phyloP scores from a whole-genome alignment of 2,329 filamentous ascomycete species.

The Phymatotrichopsis omnivora region DNA sequence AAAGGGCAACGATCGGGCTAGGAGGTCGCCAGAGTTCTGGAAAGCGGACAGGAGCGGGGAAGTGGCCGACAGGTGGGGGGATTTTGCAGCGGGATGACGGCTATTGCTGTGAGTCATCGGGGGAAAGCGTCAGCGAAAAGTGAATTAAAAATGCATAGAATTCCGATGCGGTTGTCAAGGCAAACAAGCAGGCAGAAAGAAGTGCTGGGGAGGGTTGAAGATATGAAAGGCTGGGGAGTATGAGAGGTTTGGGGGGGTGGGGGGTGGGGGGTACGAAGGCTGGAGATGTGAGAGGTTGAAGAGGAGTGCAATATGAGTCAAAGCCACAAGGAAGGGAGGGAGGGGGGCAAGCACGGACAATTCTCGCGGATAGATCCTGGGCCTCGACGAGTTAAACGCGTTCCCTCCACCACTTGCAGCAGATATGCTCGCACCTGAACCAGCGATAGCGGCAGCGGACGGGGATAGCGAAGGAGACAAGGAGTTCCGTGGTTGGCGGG shows the following conservation, averaged over 20 bases:
- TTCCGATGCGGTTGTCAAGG: too few relatives aligned
- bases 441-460: slow-evolving; percentile 14
- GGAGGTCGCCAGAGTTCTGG: slow-evolving; percentile 23
- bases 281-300: background rate
- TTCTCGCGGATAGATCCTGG: slow-evolving; percentile 26
- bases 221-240: background rate
- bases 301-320: background rate
- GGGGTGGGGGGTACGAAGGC: background rate
- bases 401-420: slow-evolving; percentile 24
- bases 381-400: slow-evolving; percentile 23
- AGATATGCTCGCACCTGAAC: slow-evolving; percentile 10
- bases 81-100: slow-evolving; percentile 18
- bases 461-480: slow-evolving; percentile 16
- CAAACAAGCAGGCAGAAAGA: too few relatives aligned
- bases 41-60: slow-evolving; percentile 27
- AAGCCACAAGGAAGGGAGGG: background rate
- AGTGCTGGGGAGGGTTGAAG: background rate
- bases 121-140: too few relatives aligned
- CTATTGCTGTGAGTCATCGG: slow-evolving; percentile 18
- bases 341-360: slow-evolving; percentile 20
- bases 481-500: slow-evolving; percentile 23
- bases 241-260: background rate
- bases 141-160: too few relatives aligned
- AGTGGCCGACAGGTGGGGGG: slow-evolving; percentile 21
- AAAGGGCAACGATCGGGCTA: slow-evolving; percentile 26